Percentiles rank a stretch among this genome's conserved stretches.
Evolutionary conservation across 2,329 filamentous ascomycete genomes (phyloP).

Genomic region (Claviceps spartinae): DNA sequence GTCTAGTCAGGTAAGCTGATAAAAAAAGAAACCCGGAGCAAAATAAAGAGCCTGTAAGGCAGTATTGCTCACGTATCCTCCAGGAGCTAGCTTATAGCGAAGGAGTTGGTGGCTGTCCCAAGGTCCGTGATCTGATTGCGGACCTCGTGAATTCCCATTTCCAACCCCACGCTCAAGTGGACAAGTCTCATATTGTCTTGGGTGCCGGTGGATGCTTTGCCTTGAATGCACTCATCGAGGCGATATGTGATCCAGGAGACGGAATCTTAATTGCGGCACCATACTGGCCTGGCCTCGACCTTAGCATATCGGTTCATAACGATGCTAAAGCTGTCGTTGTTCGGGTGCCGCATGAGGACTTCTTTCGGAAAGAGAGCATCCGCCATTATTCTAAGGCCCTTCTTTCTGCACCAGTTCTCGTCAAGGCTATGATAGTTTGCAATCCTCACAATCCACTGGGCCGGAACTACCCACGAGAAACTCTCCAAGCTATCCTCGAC

Average conservation of each 20-base stretch:
- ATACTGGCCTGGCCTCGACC: not conserved
- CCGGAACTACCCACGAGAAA: too few relatives aligned
- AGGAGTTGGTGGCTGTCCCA: not conserved
- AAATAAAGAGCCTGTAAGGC: too few relatives aligned
- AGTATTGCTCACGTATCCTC: too few relatives aligned
- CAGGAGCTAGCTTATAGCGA: not conserved
- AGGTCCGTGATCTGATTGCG: not conserved
- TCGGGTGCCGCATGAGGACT: not conserved
- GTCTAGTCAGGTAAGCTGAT: not conserved
- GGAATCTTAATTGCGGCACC: not conserved
- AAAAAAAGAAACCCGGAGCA: not conserved
- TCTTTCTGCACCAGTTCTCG: too few relatives aligned
- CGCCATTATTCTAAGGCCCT: not conserved
- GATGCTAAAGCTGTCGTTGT: not conserved
- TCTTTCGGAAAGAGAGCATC: not conserved
- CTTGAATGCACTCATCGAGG: not conserved
- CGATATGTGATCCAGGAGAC: not conserved
- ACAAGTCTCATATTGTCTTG: not conserved
- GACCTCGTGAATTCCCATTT: not conserved
- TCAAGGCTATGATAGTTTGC: too few relatives aligned
- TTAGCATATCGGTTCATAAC: not conserved
- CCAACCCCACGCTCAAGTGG: not conserved
- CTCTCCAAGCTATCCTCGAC: not conserved
- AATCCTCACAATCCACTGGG: too few relatives aligned
- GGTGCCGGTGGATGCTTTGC: not conserved